Evolutionary conservation across 1,284 basidiomycete species (phyloP).

Genomic region (Cystobasidium slooffiae): DNA sequence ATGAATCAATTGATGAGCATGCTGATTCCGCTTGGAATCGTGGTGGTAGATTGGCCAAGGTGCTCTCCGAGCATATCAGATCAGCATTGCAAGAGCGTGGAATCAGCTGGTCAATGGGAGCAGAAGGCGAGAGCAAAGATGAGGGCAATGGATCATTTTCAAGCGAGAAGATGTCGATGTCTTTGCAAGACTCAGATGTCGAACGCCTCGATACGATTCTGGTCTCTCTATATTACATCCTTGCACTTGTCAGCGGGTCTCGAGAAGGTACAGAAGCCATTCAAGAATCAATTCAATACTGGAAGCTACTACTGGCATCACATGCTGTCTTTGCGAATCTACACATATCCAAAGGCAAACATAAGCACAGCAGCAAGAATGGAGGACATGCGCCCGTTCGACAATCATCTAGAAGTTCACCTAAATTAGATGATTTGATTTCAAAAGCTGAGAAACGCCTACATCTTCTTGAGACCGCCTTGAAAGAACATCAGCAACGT

Average conservation of each 20-base stretch:
- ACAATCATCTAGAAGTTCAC: slow-evolving; percentile 42
- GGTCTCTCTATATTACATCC: slow-evolving; percentile 11
- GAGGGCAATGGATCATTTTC: background rate
- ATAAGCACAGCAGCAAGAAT: background rate
- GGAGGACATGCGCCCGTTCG: background rate
- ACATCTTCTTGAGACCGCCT: slow-evolving; percentile 29
- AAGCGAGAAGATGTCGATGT: no score
- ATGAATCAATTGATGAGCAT: background rate
- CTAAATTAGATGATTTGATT: slow-evolving; percentile 49
- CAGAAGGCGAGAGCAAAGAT: background rate
- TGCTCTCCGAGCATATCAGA: background rate
- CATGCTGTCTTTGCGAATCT: background rate
- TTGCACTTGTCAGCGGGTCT: slow-evolving; percentile 37
- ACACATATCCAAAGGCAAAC: slow-evolving; percentile 14
- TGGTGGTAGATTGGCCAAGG: background rate
- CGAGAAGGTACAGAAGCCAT: slow-evolving; percentile 44
- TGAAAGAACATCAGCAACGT: background rate
- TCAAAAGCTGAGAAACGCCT: slow-evolving; percentile 45
- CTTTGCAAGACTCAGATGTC: background rate
- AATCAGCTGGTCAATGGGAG: background rate
- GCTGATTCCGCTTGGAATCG: slow-evolving; percentile 6
- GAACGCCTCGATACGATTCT: background rate
- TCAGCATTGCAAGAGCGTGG: background rate
- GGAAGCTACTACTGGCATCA: slow-evolving; percentile 43
- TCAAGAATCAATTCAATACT: slow-evolving; percentile 2